Evolutionary conservation across 2,329 filamentous ascomycete species (phyloP).

Genomic region (Venturia aucupariae): DNA sequence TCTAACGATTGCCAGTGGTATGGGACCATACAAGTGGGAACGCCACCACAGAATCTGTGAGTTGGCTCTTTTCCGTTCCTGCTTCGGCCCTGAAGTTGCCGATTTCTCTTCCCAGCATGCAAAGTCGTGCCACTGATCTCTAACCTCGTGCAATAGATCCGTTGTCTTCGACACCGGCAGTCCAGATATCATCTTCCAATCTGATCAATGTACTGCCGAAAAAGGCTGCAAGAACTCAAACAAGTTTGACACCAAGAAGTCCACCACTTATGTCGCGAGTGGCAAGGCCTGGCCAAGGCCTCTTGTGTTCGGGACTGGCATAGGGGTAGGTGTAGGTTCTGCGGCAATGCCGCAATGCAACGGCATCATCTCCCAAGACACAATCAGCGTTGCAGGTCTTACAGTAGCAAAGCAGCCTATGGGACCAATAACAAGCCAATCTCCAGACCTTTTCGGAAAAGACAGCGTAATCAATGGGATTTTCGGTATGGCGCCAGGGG

Average conservation of each 20-base stretch:
- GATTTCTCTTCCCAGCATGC: too few species aligned
- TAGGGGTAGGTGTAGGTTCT: constrained; percentile 9
- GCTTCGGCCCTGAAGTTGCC: too few species aligned
- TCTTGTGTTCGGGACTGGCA: neutral
- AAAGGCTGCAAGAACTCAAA: neutral
- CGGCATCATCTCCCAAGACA: constrained; percentile 4
- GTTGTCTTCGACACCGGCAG: constrained; percentile 11
- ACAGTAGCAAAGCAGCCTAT: neutral
- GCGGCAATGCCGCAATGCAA: neutral
- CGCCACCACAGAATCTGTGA: constrained; percentile 10
- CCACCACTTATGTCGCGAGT: neutral
- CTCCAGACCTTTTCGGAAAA: constrained; percentile 5
- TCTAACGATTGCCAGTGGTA: too few species aligned
- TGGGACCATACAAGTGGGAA: constrained; percentile 7
- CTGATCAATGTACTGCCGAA: neutral
- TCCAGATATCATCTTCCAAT: constrained; percentile 7
- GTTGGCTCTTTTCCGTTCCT: too few species aligned
- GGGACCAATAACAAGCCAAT: constrained; percentile 2
- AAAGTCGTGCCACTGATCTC: neutral
- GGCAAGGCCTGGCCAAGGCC: neutral
- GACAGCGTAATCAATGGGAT: neutral
- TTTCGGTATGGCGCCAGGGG: constrained; percentile 3
- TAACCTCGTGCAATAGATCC: neutral
- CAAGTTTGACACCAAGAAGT: neutral
- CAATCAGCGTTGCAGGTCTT: constrained; percentile 1